Conservation (phyloP, 176 grass and related monocot species). For the Alopecurus myosuroides region DNA sequence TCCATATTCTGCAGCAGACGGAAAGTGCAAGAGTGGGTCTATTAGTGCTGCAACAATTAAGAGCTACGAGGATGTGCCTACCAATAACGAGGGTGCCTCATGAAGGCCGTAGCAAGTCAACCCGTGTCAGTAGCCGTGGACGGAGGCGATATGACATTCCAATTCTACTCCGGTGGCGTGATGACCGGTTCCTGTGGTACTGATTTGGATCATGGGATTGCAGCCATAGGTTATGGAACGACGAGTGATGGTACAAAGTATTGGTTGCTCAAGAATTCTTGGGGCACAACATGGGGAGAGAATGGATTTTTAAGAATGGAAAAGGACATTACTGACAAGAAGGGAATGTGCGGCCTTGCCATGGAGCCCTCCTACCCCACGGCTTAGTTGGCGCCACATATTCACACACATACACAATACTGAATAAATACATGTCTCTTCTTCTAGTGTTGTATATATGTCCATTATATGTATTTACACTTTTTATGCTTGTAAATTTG, state of each 20-base stretch:
- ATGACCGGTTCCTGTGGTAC: background rate
- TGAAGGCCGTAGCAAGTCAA: too few species aligned
- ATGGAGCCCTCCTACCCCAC: background rate
- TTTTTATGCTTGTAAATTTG: background rate
- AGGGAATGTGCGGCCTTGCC: background rate
- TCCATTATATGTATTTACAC: background rate
- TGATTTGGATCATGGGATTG: background rate
- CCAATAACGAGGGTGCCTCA: too few species aligned
- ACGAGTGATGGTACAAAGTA: background rate
- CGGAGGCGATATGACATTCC: background rate
- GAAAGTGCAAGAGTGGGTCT: too few species aligned
- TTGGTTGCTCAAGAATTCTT: background rate
- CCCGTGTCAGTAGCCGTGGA: background rate
- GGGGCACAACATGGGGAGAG: background rate
- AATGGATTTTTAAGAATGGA: background rate
- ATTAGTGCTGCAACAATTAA: background rate
- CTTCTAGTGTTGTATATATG: background rate
- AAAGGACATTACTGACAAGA: background rate
- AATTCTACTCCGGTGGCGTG: background rate
- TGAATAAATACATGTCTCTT: background rate
- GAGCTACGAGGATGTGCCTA: background rate
- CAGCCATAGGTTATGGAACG: background rate
- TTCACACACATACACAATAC: background rate
- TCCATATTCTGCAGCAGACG: too few species aligned
- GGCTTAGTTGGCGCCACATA: background rate